Conservation (phyloP, 306 rosid species). For the Neltuma alba region DNA sequence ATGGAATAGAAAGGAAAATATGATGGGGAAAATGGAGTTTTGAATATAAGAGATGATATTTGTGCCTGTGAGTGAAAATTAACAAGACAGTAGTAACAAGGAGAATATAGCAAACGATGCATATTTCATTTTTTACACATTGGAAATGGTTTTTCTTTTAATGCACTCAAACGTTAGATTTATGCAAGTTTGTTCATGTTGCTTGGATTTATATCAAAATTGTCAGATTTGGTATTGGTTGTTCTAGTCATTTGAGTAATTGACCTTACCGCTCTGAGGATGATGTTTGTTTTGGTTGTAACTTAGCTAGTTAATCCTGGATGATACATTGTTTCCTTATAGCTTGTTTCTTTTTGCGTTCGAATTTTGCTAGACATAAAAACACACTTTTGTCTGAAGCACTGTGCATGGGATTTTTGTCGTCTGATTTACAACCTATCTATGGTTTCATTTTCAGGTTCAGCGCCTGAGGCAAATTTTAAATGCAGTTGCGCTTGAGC, state of each 20-base stretch:
- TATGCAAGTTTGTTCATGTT: not conserved
- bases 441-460: conserved; percentile 57
- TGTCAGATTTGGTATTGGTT: not conserved
- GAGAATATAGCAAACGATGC: not conserved
- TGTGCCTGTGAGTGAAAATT: not conserved
- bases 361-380: conserved; percentile 13
- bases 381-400: not conserved
- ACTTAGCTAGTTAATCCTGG: not conserved
- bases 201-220: conserved; percentile 2
- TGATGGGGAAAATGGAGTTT: not conserved
- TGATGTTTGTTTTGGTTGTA: not conserved
- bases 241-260: not conserved
- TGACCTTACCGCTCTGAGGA: not conserved
- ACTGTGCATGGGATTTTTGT: conserved; percentile 4
- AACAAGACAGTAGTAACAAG: not conserved
- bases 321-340: not conserved
- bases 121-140: not conserved
- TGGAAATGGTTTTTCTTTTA: not conserved
- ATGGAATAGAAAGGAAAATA: not conserved
- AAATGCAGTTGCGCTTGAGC: not conserved
- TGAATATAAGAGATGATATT: not conserved
- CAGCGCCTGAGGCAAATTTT: conserved; percentile 33
- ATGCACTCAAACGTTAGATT: not conserved
- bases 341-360: not conserved
- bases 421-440: conserved; percentile 23